These are phyloP conservation scores for Apiospora arundinis DNA, from an alignment of 2,329 filamentous ascomycete genomes.

Conservation along the genomic window DNA sequence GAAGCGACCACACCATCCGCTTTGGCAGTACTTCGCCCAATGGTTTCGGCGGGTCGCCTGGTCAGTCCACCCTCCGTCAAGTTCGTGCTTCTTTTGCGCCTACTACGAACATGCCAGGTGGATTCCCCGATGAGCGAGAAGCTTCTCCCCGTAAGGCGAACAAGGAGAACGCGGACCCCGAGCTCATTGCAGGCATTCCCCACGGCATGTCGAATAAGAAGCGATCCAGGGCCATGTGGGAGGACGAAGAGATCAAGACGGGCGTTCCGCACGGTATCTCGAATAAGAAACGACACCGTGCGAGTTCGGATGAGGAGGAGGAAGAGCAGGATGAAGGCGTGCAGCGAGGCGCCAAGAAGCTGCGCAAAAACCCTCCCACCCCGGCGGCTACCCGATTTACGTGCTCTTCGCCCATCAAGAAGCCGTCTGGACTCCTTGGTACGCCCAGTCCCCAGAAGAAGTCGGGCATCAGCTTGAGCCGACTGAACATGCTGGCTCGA, in stretches of 20 bases:
- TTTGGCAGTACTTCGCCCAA: slow-evolving; percentile 56
- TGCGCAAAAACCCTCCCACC: slow-evolving; percentile 53
- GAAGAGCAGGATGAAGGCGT: slow-evolving; percentile 52
- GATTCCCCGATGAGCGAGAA: slow-evolving; percentile 51
- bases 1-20: slow-evolving; percentile 68
- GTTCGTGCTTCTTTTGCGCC: slow-evolving; percentile 60
- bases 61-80: slow-evolving; percentile 66
- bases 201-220: slow-evolving; percentile 73
- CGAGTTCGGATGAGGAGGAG: slow-evolving; percentile 62
- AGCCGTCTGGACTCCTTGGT: slow-evolving; percentile 28
- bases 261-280: slow-evolving; percentile 66
- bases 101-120: slow-evolving; percentile 57
- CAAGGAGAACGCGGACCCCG: slow-evolving; percentile 45
- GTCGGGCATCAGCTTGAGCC: slow-evolving; percentile 59
- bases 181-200: slow-evolving; percentile 52
- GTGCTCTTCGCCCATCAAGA: slow-evolving; percentile 45
- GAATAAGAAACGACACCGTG: slow-evolving; percentile 71
- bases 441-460: slow-evolving; percentile 59
- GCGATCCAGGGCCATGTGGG: slow-evolving; percentile 62
- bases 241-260: slow-evolving; percentile 40
- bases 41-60: slow-evolving; percentile 63
- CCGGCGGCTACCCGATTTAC: slow-evolving; percentile 58
- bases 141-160: slow-evolving; percentile 40
- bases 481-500: slow-evolving; percentile 66
- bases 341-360: slow-evolving; percentile 63